Evolutionary conservation across 352 stramenopile species (phyloP).

Genomic region (Phytopythium boreale): DNA sequence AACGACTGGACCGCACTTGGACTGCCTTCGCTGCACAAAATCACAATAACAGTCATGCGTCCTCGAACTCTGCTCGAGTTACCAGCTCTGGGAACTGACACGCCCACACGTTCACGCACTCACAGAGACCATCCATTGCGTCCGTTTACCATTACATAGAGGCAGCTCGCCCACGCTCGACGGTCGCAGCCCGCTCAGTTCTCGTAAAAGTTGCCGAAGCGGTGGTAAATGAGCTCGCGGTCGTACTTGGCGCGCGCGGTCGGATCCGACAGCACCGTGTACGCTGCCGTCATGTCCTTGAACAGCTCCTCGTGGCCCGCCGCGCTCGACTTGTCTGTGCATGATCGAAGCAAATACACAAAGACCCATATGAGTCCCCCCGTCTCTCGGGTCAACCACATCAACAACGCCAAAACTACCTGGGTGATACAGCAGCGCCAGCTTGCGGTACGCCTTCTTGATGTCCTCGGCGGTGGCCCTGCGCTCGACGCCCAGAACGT

Average conservation of each 20-base stretch:
- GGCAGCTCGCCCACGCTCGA: not conserved
- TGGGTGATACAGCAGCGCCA: constrained; percentile 86
- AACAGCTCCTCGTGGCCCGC: constrained; percentile 63
- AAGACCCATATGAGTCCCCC: not conserved
- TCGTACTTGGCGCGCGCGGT: constrained; percentile 63
- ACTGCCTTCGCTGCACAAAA: too few relatives aligned
- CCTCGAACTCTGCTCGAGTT: not conserved
- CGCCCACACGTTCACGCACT: not conserved
- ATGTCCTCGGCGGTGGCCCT: constrained; percentile 64
- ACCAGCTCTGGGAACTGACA: not conserved
- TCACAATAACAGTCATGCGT: too few relatives aligned
- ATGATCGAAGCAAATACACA: constrained; percentile 4
- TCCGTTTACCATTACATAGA: not conserved
- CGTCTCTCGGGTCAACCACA: not conserved
- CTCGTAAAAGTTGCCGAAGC: constrained; percentile 54
- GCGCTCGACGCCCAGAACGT: constrained; percentile 68
- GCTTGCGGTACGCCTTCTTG: constrained; percentile 89
- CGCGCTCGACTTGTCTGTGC: constrained; percentile 72
- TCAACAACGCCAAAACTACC: constrained; percentile 25
- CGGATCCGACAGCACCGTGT: constrained; percentile 77
- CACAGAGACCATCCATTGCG: not conserved
- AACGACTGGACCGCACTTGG: too few relatives aligned
- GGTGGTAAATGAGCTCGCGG: constrained; percentile 56
- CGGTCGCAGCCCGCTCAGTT: constrained; percentile 11
- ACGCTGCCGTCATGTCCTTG: constrained; percentile 85